Base-by-base conservation (phyloP, 805 yeast genomes). In the Suhomyces canberraensis region DNA sequence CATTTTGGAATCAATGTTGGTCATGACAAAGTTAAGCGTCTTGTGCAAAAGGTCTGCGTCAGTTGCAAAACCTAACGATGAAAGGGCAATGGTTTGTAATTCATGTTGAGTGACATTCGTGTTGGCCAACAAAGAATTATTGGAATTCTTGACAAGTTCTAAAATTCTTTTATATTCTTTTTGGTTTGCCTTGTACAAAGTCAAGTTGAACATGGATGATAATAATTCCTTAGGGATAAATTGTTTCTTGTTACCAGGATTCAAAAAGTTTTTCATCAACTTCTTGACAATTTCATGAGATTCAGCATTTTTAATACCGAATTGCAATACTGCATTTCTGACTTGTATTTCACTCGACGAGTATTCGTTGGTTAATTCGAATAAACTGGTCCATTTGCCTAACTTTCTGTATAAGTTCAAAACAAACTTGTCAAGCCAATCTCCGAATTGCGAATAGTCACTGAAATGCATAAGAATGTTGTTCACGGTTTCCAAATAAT, bases 121-220 rank as follows among this genome's bases (percentile, higher is more conserved):
- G 41, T 71, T 63, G 8, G 58, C 60, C 47, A 63, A 52, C 8
- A 62, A 61, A 4, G 77, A 69, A 2, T 67, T 66, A 29, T 70
- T 64, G 5, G 80, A 66, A 39, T 69, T 69, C 43, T 77, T 78
- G 9, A 71, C 74, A 14, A 81, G 52, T 21, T 75, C 76, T 22
- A 73, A 57, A 4, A 80, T 58, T 46, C 75, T 79, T 54, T 82
- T 82, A 70, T 80, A 82, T 25, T 77, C 79, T 45, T 76, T 73
- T 34, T 59, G 56, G 25, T 61, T 60, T 28, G 63, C 58, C 4
- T 58, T 56, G 19, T 58, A 52, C 22, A 78, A 60, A 3, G 67
- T 56, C 8, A 71, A 56, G 9, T 69, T 61, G 34, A 81, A 58
- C 4, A 70, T 59, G 18, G 75, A 61, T 7, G 67, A 58, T 13